Evolutionary conservation across 2,329 filamentous ascomycete genomes (phyloP), one percentile per base, ranked within the genome.

Genomic region (Hymenoscyphus salicellus): DNA sequence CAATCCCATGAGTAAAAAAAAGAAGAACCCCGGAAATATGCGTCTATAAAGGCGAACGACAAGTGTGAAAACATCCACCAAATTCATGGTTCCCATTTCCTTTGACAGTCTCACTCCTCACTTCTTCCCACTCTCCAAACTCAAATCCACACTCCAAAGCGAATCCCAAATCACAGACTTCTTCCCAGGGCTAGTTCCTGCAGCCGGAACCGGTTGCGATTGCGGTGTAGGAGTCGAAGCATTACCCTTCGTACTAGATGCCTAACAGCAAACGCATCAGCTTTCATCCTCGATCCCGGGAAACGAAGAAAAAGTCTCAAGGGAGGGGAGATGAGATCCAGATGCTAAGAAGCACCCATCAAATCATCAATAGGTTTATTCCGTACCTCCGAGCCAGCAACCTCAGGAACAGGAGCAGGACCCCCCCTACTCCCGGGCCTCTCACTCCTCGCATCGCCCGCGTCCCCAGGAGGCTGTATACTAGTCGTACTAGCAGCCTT

Each of bases 141-240:
- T 85, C 56, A 86, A 79, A 70, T 88, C 85, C 30, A 87, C 72
- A 67, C 80, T 85, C 86, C 86, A 88, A 17, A 89, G 75, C 14
- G 83, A 81, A 69, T 87, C 85, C 85, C 85, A 89, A 10, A 88
- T 80, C 3, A 87, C 78, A 32, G 83, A 85, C 70, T 77, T 83
- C 75, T 80, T 84, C n/a, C 74, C 76, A 5, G 71, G 68, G 63
- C 69, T 72, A 28, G 64, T 70, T 16, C 68, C 70, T 16, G 56
- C 62, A 8, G 63, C 56, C 17, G 56, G 30, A 17, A 52, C 69
- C 32, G 66, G 61, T n/a, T n/a, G n/a, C n/a, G n/a, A 14, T 65
- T 67, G 5, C n/a, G 63, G 41, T 26, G 33, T 63, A 20, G 52
- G 59, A 11, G 59, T 61, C 8, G 38, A 20, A 26, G 46, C 46